Conservation (phyloP, 495 filamentous ascomycete genomes). For the Chaetomium tenue region DNA sequence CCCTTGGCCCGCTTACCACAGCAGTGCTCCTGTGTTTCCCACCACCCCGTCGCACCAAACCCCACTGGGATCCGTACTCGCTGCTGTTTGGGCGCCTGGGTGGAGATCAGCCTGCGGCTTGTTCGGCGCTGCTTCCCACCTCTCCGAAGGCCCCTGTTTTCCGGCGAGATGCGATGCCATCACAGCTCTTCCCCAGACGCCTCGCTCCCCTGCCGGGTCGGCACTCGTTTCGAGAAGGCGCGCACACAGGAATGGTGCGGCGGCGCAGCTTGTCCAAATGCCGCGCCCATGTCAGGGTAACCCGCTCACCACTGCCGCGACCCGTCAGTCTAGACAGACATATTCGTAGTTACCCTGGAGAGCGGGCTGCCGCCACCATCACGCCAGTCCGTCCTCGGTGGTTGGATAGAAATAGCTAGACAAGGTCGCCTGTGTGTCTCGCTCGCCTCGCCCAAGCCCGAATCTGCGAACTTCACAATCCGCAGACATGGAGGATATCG, state of each 20-base stretch:
- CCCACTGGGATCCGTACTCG: slow-evolving; percentile 29
- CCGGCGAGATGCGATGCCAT: slow-evolving; percentile 18
- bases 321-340: slow-evolving; percentile 2
- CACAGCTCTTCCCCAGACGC: slow-evolving; percentile 24
- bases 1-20: slow-evolving; percentile 28
- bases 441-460: background rate
- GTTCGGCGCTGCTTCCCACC: slow-evolving; percentile 48
- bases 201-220: slow-evolving; percentile 20
- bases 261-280: slow-evolving; percentile 31
- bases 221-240: slow-evolving; percentile 31
- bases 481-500: background rate
- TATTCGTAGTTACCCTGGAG: background rate
- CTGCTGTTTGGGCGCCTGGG: slow-evolving; percentile 21
- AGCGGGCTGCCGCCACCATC: slow-evolving; percentile 18
- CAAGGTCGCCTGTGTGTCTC: background rate
- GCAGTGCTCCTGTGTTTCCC: slow-evolving; percentile 25
- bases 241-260: slow-evolving; percentile 24
- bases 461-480: background rate
- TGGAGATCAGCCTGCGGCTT: slow-evolving; percentile 51
- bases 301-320: slow-evolving; percentile 19
- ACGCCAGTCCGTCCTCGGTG: background rate
- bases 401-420: background rate
- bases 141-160: slow-evolving; percentile 25
- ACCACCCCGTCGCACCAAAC: slow-evolving; percentile 34
- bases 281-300: slow-evolving; percentile 25